phyloP scores from a whole-genome alignment of 2,329 filamentous ascomycete genomes.

The Calcarisporium arbuscula region DNA sequence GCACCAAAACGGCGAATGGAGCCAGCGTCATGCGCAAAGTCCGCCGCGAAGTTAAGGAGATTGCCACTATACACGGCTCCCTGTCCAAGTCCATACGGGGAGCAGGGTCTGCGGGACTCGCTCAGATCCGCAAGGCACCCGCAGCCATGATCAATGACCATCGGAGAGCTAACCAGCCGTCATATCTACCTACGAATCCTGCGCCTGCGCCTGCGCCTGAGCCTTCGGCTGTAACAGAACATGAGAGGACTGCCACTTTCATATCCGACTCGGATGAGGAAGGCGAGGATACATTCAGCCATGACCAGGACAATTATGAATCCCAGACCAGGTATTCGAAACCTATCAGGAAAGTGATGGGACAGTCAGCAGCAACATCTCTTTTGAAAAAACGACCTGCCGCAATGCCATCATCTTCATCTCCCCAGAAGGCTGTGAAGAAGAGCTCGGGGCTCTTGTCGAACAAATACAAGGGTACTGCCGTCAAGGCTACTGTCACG shows the following conservation, averaged over 20 bases:
- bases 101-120: neutral
- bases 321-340: too few species aligned
- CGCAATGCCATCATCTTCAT: conserved; percentile 3
- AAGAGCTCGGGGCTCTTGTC: conserved; percentile 18
- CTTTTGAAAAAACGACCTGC: too few species aligned
- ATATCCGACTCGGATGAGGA: conserved; percentile 33
- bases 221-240: conserved; percentile 19
- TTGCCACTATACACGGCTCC: conserved; percentile 40
- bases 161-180: conserved; percentile 35
- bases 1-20: conserved; percentile 45
- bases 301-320: conserved; percentile 22
- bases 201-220: conserved; percentile 15
- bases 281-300: conserved; percentile 18
- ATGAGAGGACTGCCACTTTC: conserved; percentile 29
- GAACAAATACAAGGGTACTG: conserved; percentile 17
- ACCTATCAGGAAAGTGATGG: too few species aligned
- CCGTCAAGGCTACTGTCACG: conserved; percentile 12
- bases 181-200: conserved; percentile 19
- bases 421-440: conserved; percentile 2
- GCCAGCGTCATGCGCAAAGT: conserved; percentile 51
- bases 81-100: conserved; percentile 28
- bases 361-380: too few species aligned
- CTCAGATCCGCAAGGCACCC: conserved; percentile 40
- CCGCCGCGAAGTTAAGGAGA: conserved; percentile 49
- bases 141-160: conserved; percentile 48